phyloP scores from a whole-genome alignment of 257 asterid species.

The Nicotiana tomentosiformis region DNA sequence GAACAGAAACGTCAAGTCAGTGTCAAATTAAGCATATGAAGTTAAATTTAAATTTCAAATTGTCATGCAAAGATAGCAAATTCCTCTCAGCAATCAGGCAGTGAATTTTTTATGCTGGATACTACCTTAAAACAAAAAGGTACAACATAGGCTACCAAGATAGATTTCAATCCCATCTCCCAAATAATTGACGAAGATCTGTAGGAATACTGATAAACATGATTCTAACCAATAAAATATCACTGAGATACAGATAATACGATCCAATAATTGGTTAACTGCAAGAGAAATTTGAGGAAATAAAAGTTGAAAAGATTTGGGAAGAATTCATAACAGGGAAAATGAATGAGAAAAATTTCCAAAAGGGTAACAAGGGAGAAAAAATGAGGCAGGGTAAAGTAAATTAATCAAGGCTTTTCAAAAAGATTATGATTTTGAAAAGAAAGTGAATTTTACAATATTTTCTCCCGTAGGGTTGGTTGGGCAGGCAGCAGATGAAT shows the following conservation, averaged over 20 bases:
- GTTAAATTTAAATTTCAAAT: not conserved
- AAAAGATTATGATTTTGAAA: not conserved
- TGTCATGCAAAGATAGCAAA: not conserved
- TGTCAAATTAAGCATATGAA: conserved; percentile 1
- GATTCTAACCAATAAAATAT: not conserved
- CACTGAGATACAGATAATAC: not conserved
- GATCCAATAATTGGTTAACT: not conserved
- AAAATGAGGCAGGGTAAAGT: not conserved
- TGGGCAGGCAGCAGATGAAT: not conserved
- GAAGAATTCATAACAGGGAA: not conserved
- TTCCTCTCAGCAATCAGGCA: not conserved
- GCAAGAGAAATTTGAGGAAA: not conserved
- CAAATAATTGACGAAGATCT: not conserved
- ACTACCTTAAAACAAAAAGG: not conserved
- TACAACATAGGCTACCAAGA: not conserved
- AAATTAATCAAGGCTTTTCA: not conserved
- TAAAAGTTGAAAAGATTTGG: not conserved
- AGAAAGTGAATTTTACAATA: not conserved
- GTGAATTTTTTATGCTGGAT: not conserved
- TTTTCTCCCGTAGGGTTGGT: not conserved
- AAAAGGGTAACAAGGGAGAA: not conserved
- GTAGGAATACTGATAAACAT: not conserved
- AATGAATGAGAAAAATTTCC: not conserved
- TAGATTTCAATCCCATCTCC: not conserved
- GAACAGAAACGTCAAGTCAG: conserved; percentile 16